Conservation (phyloP, 2,329 filamentous ascomycete genomes). For the Trichoderma asperellum region DNA sequence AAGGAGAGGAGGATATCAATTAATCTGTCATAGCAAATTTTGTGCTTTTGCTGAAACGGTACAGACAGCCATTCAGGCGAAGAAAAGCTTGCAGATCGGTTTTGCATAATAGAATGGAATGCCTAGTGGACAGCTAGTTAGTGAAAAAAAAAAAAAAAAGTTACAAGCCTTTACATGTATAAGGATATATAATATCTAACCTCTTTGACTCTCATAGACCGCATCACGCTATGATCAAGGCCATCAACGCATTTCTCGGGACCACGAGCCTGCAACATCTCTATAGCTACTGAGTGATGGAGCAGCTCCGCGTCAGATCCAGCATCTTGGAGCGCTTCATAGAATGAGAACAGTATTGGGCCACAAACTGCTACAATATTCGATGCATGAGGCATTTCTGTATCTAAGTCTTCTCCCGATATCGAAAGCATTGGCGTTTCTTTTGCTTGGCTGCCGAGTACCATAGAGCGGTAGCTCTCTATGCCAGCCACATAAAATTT, state of each 20-base stretch:
- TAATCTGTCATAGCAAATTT: constrained; percentile 12
- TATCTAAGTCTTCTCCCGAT: neutral
- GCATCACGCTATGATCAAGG: constrained; percentile 16
- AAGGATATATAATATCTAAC: neutral
- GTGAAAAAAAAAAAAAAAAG: neutral
- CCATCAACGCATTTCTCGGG: constrained; percentile 8
- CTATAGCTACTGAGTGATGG: constrained; percentile 3
- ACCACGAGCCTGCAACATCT: constrained; percentile 15
- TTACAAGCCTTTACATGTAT: neutral
- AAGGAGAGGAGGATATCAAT: constrained; percentile 22
- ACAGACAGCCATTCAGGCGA: constrained; percentile 21
- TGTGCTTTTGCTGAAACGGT: constrained; percentile 19
- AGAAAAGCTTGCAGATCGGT: constrained; percentile 10
- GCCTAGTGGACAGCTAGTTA: neutral
- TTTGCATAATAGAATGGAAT: constrained; percentile 23
- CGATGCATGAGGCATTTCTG: neutral
- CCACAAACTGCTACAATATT: constrained; percentile 8
- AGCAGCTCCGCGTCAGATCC: constrained; percentile 4
- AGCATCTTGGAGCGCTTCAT: neutral
- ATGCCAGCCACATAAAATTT: constrained; percentile 4
- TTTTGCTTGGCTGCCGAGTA: neutral
- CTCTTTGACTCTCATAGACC: constrained; percentile 13
- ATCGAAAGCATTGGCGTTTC: neutral
- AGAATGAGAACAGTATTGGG: constrained; percentile 22
- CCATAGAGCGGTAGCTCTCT: constrained; percentile 1